phyloP scores from a whole-genome alignment of 2,329 filamentous ascomycete genomes.

The Malbranchea cinnamomea region DNA sequence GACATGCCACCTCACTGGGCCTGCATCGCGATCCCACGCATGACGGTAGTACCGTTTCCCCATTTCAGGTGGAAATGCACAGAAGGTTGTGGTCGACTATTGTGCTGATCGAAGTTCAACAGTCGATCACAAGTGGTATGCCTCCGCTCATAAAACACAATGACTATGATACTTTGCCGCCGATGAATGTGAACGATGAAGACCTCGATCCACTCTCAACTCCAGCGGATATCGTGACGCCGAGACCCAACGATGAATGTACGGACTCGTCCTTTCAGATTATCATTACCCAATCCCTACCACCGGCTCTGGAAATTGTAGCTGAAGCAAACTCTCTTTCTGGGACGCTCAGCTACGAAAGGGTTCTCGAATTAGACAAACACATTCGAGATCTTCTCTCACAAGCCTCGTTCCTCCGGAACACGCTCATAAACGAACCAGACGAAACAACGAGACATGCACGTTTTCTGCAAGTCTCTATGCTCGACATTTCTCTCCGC shows the following conservation, averaged over 20 bases:
- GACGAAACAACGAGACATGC: conserved; percentile 8
- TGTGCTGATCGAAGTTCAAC: conserved; percentile 24
- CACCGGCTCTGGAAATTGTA: conserved; percentile 8
- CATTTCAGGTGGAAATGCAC: conserved; percentile 15
- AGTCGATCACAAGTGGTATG: conserved; percentile 21
- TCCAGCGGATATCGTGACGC: conserved; percentile 1
- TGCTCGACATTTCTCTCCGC: conserved; percentile 17
- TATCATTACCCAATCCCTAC: conserved; percentile 5
- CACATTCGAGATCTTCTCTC: conserved; percentile 8
- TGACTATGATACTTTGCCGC: conserved; percentile 24
- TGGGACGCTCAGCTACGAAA: conserved; percentile 7
- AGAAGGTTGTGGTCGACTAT: conserved; percentile 19
- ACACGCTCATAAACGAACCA: conserved; percentile 2
- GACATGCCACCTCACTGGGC: conserved; percentile 26
- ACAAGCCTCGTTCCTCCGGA: conserved; percentile 5
- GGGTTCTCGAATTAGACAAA: conserved; percentile 8
- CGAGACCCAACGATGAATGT: not conserved
- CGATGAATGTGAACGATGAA: conserved; percentile 27
- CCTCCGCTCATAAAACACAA: conserved; percentile 20
- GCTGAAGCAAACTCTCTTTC: conserved; percentile 10
- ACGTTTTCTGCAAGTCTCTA: conserved; percentile 10
- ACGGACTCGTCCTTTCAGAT: conserved; percentile 2
- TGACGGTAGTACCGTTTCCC: conserved; percentile 14
- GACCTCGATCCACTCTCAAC: conserved; percentile 18
- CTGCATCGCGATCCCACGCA: conserved; percentile 25